These are phyloP conservation scores for Fusarium piperis DNA, from an alignment of 2,329 filamentous ascomycete genomes.

Conservation along the genomic window DNA sequence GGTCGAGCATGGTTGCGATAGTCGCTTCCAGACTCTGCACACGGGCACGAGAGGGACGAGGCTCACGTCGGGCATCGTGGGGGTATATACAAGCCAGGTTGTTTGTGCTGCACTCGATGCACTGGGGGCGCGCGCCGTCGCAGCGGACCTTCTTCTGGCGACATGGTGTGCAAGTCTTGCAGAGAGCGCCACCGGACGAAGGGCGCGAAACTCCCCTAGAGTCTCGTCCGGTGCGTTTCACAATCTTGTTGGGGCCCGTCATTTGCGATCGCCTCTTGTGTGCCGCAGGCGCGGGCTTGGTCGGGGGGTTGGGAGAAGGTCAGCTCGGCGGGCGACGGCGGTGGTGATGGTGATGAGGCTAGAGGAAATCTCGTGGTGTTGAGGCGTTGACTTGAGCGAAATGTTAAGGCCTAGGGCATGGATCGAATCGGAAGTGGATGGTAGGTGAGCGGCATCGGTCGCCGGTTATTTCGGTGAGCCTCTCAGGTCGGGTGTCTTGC, in stretches of 20 bases:
- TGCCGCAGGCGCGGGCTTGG: constrained; percentile 11
- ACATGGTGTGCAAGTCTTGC: constrained; percentile 50
- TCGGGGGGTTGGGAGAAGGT: neutral
- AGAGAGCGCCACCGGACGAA: constrained; percentile 40
- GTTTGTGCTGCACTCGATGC: constrained; percentile 44
- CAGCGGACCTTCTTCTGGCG: constrained; percentile 50
- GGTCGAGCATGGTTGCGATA: constrained; percentile 44
- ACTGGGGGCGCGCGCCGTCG: constrained; percentile 47
- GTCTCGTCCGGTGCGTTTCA: constrained; percentile 35
- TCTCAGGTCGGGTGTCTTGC: neutral
- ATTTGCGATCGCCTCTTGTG: constrained; percentile 19
- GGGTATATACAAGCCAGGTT: constrained; percentile 46
- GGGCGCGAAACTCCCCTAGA: constrained; percentile 31
- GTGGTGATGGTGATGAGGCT: neutral
- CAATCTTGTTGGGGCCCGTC: constrained; percentile 39
- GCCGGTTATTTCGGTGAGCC: constrained; percentile 28
- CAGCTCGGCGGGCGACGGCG: neutral
- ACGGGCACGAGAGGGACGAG: constrained; percentile 44
- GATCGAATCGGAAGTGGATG: neutral
- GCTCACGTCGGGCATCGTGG: constrained; percentile 47
- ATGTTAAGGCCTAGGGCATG: constrained; percentile 1
- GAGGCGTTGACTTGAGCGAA: constrained; percentile 6
- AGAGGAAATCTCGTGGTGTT: constrained; percentile 2
- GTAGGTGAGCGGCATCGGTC: constrained; percentile 36
- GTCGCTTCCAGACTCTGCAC: constrained; percentile 46